Base-by-base conservation (phyloP, 768 basidiomycete genomes). In the Russula earlei region DNA sequence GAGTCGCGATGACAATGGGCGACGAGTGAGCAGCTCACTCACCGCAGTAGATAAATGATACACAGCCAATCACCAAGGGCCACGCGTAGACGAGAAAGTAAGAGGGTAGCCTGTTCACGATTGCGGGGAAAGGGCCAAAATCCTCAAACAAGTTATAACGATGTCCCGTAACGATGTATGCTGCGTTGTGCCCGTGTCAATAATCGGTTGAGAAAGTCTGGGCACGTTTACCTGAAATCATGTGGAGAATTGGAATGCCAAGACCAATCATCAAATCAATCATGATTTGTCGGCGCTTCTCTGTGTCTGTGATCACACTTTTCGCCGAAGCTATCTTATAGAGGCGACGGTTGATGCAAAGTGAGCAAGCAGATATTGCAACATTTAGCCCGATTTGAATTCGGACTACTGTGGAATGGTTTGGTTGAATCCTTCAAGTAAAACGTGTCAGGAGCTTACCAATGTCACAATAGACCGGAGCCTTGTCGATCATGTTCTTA, bases 401-500 rank as follows among this genome's bases (percentile, higher is more conserved):
- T 51, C 72, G 72, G 1, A 70, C 69, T 3, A 69, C 79, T 80
- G 59, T 4, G 25, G 1, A 12, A 47, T 20, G 12, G 33, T 20
- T n/a, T 5, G 36, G n/a, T n/a, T 34, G 11, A 19, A 47, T 7
- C 37, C 17, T 33, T 17, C 2, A 38, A 22, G 11, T 24, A 38
- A 17, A 15, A 19, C 5, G 33, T 5, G 41, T 44, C 40, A 17
- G 10, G 11, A n/a, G 67, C 77, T 56, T 48, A 81, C 80, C 70
- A 47, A 82, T 77, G 63, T 82, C 81, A 63, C 81, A 81, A 75
- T 77, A 83, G 6, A 71, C 68, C 0, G 77, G 78, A 2, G 69
- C 68, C 20, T 58, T 60, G 52, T 82, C 72, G 8, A 74, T 72
- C 8, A 75, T 74, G 64, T 78, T 84, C 24, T 77, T 71, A 54